A percentile compares a stretch with the other conserved stretches of the same genome.
Conservation (phyloP, 306 rosid genomes). For the Corylus heterophylla region DNA sequence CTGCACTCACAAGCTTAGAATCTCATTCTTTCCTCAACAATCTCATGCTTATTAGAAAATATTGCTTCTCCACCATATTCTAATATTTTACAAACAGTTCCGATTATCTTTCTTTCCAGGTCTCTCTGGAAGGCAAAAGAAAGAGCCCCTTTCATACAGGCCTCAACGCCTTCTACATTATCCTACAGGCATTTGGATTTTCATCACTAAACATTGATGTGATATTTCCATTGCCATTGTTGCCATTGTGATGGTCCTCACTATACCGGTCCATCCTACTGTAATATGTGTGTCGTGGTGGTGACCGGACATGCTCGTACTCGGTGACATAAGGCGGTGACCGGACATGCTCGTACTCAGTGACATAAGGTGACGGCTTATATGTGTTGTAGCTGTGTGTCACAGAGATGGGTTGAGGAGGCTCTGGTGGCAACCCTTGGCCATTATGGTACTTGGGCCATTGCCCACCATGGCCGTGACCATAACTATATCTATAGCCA, state of each 20-base stretch:
- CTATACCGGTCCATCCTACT: conserved; percentile 41
- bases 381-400: conserved; percentile 68
- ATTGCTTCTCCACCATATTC: conserved; percentile 7
- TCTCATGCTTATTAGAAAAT: conserved; percentile 26
- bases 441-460: conserved; percentile 37
- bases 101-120: conserved; percentile 25
- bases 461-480: conserved; percentile 38
- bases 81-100: conserved; percentile 18
- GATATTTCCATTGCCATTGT: conserved; percentile 45
- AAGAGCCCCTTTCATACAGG: background rate
- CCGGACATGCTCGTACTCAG: conserved; percentile 60
- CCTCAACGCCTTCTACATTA: conserved; percentile 40
- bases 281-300: conserved; percentile 45
- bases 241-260: conserved; percentile 43
- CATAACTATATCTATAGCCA: conserved; percentile 37
- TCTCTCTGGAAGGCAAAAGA: conserved; percentile 16
- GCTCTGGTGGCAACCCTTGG: conserved; percentile 35
- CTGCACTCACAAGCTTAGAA: conserved; percentile 48
- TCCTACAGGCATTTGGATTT: conserved; percentile 88
- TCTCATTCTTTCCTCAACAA: conserved; percentile 41
- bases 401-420: conserved; percentile 36
- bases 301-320: conserved; percentile 57
- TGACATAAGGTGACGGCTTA: conserved; percentile 57
- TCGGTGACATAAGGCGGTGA: conserved; percentile 61
- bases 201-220: conserved; percentile 85